These are phyloP conservation scores for Vaucheria bursata DNA, from an alignment of 352 stramenopile species.

Conservation along the genomic window DNA sequence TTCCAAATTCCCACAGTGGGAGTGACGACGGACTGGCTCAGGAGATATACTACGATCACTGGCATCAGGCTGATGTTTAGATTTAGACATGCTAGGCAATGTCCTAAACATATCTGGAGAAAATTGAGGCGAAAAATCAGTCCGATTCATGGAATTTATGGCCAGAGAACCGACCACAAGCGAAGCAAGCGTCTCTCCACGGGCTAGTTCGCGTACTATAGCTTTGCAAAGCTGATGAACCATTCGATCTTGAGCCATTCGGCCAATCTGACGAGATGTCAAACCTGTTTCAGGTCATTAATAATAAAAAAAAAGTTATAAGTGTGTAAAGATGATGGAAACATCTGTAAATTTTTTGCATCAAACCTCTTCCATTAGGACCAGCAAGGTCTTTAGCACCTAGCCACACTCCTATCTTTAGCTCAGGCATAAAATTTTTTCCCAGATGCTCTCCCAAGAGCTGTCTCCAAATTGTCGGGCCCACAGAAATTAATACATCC, in stretches of 20 bases:
- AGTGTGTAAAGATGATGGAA: too few species aligned
- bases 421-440: slow-evolving; percentile 26
- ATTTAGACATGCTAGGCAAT: too few species aligned
- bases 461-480: slow-evolving; percentile 26
- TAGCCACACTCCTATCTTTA: slow-evolving; percentile 18
- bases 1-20: too few species aligned
- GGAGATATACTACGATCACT: too few species aligned
- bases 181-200: not conserved
- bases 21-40: too few species aligned
- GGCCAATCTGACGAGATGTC: not conserved
- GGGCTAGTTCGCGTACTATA: not conserved
- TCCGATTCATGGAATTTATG: too few species aligned
- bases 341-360: too few species aligned
- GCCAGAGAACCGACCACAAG: not conserved
- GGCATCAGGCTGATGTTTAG: too few species aligned
- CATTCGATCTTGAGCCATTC: not conserved
- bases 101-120: too few species aligned
- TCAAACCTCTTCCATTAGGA: slow-evolving; percentile 14
- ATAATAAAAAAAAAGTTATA: too few species aligned
- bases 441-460: slow-evolving; percentile 36
- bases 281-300: not conserved
- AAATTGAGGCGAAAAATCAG: too few species aligned
- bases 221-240: not conserved
- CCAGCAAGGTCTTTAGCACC: slow-evolving; percentile 17
- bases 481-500: slow-evolving; percentile 28